phyloP scores from a whole-genome alignment of 2,329 filamentous ascomycete species.

The Boeremia exigua region DNA sequence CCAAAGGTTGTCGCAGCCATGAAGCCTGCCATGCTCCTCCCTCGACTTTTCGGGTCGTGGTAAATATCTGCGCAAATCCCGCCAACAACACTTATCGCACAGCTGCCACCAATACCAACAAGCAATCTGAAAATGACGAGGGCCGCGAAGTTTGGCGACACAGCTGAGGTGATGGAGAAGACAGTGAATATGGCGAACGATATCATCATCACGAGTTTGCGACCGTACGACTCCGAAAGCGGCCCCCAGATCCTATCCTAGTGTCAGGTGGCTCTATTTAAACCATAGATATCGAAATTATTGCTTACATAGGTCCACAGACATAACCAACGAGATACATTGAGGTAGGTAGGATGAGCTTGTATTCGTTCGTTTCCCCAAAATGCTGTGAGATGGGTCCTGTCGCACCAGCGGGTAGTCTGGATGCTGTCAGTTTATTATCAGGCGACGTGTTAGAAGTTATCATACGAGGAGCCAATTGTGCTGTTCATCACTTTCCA shows the following conservation, averaged over 20 bases:
- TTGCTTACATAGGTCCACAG: conserved; percentile 46
- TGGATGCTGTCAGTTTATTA: conserved; percentile 5
- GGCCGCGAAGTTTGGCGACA: conserved; percentile 52
- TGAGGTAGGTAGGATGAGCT: conserved; percentile 56
- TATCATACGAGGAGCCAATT: conserved; percentile 61
- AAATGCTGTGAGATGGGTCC: conserved; percentile 65
- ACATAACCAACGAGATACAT: conserved; percentile 59
- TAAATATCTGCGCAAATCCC: conserved; percentile 71
- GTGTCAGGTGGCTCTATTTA: not conserved
- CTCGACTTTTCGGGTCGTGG: conserved; percentile 54
- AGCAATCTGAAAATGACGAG: conserved; percentile 54
- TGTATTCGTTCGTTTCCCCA: conserved; percentile 55
- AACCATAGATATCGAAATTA: not conserved
- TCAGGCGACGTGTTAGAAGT: not conserved
- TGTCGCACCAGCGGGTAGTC: conserved; percentile 67
- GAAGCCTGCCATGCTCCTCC: conserved; percentile 41
- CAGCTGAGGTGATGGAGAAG: conserved; percentile 54
- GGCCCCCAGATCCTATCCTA: conserved; percentile 47
- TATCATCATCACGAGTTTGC: conserved; percentile 56
- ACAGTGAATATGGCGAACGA: conserved; percentile 57
- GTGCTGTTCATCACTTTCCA: conserved; percentile 65
- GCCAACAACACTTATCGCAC: conserved; percentile 65
- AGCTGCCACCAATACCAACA: conserved; percentile 52
- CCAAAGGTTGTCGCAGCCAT: conserved; percentile 68
- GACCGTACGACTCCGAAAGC: conserved; percentile 53